Conservation (phyloP, 2,329 filamentous ascomycete genomes). For the Reticulascus tulasneorum region DNA sequence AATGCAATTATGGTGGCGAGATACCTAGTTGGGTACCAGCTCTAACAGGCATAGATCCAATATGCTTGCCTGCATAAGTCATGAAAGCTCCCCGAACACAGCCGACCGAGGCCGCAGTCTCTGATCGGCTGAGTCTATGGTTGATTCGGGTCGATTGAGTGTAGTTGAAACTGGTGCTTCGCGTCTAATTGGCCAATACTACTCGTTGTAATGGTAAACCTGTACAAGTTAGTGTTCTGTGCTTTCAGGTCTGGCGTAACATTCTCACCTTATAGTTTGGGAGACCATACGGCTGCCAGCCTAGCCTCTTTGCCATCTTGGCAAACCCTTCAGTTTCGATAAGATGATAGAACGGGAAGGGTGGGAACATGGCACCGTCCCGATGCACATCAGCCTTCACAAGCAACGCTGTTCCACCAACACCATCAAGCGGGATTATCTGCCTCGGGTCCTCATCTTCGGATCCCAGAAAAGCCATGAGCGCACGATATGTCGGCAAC, state of each 20-base stretch:
- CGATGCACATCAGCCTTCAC: conserved; percentile 97
- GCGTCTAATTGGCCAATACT: conserved; percentile 22
- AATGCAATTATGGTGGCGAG: conserved; percentile 11
- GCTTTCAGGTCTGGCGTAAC: neutral
- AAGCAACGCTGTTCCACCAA: conserved; percentile 86
- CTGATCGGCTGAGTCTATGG: neutral
- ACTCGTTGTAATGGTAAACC: conserved; percentile 92
- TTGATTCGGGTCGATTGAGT: too few relatives aligned
- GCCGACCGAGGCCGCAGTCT: conserved; percentile 1
- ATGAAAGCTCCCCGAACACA: conserved; percentile 3
- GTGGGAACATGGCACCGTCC: conserved; percentile 97
- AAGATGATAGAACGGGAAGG: conserved; percentile 93
- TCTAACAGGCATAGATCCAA: conserved; percentile 6
- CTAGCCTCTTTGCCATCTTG: conserved; percentile 88
- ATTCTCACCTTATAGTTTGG: conserved; percentile 88
- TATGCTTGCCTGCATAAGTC: conserved; percentile 7
- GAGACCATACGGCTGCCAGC: conserved; percentile 81
- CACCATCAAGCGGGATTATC: conserved; percentile 80
- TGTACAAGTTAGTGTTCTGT: conserved; percentile 28
- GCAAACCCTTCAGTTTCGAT: conserved; percentile 98
- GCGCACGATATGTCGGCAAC: conserved; percentile 82
- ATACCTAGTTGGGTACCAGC: conserved; percentile 8
- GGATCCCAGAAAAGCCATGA: conserved; percentile 81
- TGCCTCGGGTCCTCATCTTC: conserved; percentile 52
- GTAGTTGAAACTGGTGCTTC: neutral